Evolutionary conservation across 768 basidiomycete genomes (phyloP).

Genomic region (Tubosaeta sp.): DNA sequence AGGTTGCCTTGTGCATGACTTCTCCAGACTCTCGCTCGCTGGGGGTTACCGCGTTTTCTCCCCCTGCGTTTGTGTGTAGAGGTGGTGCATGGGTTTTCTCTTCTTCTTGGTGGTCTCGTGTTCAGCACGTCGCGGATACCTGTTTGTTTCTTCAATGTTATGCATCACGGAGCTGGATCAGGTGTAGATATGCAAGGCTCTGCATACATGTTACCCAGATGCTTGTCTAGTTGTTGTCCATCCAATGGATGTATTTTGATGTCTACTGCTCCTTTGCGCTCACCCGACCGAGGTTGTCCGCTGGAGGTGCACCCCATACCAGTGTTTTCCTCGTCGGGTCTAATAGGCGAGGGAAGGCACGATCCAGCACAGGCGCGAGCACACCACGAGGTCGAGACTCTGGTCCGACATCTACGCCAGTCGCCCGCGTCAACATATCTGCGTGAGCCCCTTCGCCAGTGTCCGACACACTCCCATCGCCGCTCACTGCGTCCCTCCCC

Average conservation of each 20-base stretch:
- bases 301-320: constrained; percentile 69
- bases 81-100: constrained; percentile 39
- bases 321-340: constrained; percentile 62
- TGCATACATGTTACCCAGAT: not conserved
- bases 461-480: not conserved
- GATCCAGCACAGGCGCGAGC: constrained; percentile 40
- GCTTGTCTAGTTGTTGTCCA: constrained; percentile 1
- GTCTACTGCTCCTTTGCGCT: not conserved
- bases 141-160: not conserved
- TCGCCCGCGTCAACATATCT: not conserved
- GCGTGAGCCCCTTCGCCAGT: too few species aligned
- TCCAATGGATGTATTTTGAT: not conserved
- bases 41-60: constrained; percentile 15
- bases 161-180: constrained; percentile 1
- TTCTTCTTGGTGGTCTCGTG: not conserved
- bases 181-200: not conserved
- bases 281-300: constrained; percentile 57
- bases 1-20: constrained; percentile 39
- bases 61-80: constrained; percentile 65
- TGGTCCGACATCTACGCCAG: not conserved
- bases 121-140: not conserved
- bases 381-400: constrained; percentile 40
- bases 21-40: constrained; percentile 59
- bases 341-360: constrained; percentile 45
- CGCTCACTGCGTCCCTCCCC: not conserved